A percentile compares a stretch with the other conserved stretches of the same genome.
phyloP scores from a whole-genome alignment of 1,284 basidiomycete genomes.

The Malassezia vespertilionis region DNA sequence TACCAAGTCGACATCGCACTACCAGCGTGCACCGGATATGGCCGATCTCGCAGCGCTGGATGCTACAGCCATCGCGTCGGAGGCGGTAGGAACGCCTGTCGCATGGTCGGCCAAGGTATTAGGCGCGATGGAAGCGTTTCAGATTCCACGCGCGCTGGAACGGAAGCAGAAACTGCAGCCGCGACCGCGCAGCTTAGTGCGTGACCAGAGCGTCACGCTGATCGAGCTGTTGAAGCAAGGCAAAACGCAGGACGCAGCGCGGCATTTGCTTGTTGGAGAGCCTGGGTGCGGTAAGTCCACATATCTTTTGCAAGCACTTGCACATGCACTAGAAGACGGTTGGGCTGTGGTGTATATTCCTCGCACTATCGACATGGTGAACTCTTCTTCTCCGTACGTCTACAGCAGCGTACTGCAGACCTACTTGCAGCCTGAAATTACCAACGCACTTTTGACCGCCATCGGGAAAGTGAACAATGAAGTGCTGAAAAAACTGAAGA shows the following conservation, averaged over 20 bases:
- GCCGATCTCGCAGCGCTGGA: constrained; percentile 25
- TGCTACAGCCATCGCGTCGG: constrained; percentile 22
- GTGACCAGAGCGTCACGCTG: constrained; percentile 17
- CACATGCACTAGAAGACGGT: constrained; percentile 59
- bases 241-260: constrained; percentile 7
- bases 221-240: constrained; percentile 24
- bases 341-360: constrained; percentile 88
- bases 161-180: constrained; percentile 31
- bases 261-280: constrained; percentile 51
- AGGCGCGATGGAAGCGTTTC: constrained; percentile 27
- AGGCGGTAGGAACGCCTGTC: constrained; percentile 20
- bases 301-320: constrained; percentile 66
- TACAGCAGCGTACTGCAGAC: constrained; percentile 67
- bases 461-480: constrained; percentile 47
- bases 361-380: constrained; percentile 63
- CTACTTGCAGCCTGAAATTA: constrained; percentile 62
- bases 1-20: constrained; percentile 25
- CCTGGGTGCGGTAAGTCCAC: constrained; percentile 73
- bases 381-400: constrained; percentile 63
- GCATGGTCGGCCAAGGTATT: constrained; percentile 27
- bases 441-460: constrained; percentile 43
- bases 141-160: constrained; percentile 29
- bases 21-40: constrained; percentile 28
- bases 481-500: constrained; percentile 19
- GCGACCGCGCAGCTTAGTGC: constrained; percentile 13